phyloP scores from a whole-genome alignment of 1,284 basidiomycete species.

The Cryptococcus sp. region DNA sequence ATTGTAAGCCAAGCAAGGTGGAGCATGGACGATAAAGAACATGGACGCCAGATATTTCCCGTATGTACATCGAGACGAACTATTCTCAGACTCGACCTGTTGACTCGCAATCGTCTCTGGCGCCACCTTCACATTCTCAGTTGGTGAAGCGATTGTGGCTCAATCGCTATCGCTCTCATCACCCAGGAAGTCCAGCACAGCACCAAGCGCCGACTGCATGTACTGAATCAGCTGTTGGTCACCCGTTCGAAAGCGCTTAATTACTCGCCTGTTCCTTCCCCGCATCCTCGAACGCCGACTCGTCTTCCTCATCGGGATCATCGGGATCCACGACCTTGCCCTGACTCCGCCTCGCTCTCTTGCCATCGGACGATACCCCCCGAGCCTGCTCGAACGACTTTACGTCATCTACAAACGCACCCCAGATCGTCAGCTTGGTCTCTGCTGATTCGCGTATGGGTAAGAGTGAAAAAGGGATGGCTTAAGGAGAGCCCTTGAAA shows the following conservation, averaged over 20 bases:
- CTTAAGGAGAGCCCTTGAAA: too few species aligned
- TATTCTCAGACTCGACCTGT: too few species aligned
- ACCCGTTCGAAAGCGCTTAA: not conserved
- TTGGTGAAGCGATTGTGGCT: not conserved
- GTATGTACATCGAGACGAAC: too few species aligned
- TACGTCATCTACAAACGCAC: constrained; percentile 48
- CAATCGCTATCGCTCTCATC: constrained; percentile 21
- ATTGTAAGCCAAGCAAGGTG: too few species aligned
- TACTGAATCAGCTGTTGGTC: not conserved
- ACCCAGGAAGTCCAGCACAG: constrained; percentile 33
- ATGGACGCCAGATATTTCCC: too few species aligned
- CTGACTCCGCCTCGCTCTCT: constrained; percentile 20
- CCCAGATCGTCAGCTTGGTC: not conserved
- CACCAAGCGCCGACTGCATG: constrained; percentile 28
- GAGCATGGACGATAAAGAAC: too few species aligned
- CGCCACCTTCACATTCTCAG: too few species aligned
- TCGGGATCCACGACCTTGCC: not conserved
- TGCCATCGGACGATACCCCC: constrained; percentile 28
- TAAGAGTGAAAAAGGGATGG: not conserved
- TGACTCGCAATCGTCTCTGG: too few species aligned
- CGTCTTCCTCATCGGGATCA: not conserved
- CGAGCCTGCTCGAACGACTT: constrained; percentile 50
- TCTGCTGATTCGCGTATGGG: not conserved
- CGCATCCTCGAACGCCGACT: not conserved
- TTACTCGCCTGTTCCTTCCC: not conserved